Percentiles rank a stretch among this genome's conserved stretches.
Conservation (phyloP, 176 grass and related monocot genomes). For the Oryza glaberrima region DNA sequence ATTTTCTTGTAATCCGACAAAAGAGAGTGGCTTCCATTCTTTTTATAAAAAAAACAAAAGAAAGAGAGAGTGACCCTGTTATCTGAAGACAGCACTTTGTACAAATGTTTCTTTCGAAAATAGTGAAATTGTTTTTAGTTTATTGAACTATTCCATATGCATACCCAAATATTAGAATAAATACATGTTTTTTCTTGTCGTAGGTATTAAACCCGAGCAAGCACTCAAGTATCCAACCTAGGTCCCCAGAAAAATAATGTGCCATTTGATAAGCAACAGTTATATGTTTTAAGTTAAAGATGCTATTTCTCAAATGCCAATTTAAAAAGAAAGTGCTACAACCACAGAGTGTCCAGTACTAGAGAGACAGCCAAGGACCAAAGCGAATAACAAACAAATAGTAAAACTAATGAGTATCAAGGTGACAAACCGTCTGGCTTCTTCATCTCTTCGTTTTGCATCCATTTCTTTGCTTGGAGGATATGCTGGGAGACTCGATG, state of each 20-base stretch:
- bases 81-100: slow-evolving; percentile 2
- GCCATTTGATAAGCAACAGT: not conserved
- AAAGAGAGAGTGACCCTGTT: not conserved
- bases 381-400: slow-evolving; percentile 24
- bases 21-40: not conserved
- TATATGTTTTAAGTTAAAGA: slow-evolving; percentile 18
- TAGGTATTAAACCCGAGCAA: not conserved
- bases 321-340: slow-evolving; percentile 11
- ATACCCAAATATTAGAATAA: slow-evolving; percentile 18
- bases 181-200: not conserved
- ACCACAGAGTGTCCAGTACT: not conserved
- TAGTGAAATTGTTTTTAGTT: not conserved
- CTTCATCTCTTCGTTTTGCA: slow-evolving; percentile 82
- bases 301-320: not conserved
- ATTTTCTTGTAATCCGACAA: not conserved
- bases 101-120: not conserved
- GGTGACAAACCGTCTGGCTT: slow-evolving; percentile 73
- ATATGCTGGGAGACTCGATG: slow-evolving; percentile 66
- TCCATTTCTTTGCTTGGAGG: slow-evolving; percentile 89
- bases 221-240: not conserved
- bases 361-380: slow-evolving; percentile 8
- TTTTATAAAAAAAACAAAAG: not conserved
- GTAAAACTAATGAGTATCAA: slow-evolving; percentile 8
- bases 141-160: slow-evolving; percentile 6
- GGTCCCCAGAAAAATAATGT: slow-evolving; percentile 15